A percentile compares a stretch with the other conserved stretches of the same genome.
Conservation (phyloP, 2,329 filamentous ascomycete species). For the Hypoxylon sp. region DNA sequence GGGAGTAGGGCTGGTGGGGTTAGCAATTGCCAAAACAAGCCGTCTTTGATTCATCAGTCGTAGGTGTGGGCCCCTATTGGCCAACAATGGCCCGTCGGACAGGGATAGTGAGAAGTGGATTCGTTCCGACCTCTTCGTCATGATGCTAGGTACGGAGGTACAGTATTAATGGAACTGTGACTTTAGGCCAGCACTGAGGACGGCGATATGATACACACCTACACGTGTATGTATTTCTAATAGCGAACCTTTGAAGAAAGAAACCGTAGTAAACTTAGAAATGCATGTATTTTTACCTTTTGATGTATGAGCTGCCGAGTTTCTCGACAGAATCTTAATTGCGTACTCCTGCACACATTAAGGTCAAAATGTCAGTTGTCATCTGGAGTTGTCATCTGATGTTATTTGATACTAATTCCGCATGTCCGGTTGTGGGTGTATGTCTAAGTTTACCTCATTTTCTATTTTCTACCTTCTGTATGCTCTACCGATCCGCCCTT, state of each 20-base stretch:
- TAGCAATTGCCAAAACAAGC: constrained; percentile 39
- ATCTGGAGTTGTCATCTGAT: constrained; percentile 35
- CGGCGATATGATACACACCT: neutral
- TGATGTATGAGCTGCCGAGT: constrained; percentile 5
- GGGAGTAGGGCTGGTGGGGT: constrained; percentile 21
- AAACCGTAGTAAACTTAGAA: neutral
- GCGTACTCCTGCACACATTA: constrained; percentile 14
- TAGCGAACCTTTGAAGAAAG: neutral
- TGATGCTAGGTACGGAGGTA: constrained; percentile 4
- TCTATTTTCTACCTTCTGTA: constrained; percentile 9
- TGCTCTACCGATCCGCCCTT: constrained; percentile 15
- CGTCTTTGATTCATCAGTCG: constrained; percentile 41
- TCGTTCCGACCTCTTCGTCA: constrained; percentile 19
- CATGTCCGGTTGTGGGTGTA: constrained; percentile 5
- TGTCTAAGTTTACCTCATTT: constrained; percentile 30
- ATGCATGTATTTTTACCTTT: neutral
- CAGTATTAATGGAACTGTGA: constrained; percentile 23
- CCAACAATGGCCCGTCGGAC: constrained; percentile 11
- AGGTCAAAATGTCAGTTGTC: constrained; percentile 30
- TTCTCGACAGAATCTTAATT: constrained; percentile 34
- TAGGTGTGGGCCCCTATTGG: constrained; percentile 33
- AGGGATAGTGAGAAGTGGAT: constrained; percentile 29
- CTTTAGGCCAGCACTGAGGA: neutral
- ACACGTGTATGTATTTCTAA: neutral
- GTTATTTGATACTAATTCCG: constrained; percentile 1